Conservation (phyloP, 305 asterid species). For the Plantago rigida region DNA sequence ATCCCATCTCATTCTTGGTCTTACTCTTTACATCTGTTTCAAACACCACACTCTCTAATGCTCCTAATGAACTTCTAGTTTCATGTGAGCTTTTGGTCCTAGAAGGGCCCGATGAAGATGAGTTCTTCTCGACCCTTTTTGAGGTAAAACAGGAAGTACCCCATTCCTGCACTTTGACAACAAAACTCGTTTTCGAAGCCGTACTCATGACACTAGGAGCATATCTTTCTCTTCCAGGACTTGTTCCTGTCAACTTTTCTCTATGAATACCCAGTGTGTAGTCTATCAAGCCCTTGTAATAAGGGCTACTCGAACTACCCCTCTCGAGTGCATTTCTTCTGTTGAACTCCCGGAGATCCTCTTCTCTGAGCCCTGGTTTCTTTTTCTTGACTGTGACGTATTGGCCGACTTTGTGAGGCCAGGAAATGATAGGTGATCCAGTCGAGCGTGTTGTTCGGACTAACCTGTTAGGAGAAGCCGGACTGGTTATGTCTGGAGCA, state of each 20-base stretch:
- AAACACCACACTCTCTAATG: conserved; percentile 12
- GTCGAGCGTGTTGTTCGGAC: conserved; percentile 36
- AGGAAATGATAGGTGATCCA: conserved; percentile 34
- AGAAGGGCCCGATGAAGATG: conserved; percentile 26
- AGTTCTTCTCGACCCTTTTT: conserved; percentile 22
- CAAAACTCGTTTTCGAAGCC: conserved; percentile 41
- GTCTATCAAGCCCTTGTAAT: conserved; percentile 64
- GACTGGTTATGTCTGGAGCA: conserved; percentile 40
- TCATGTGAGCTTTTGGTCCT: conserved; percentile 29
- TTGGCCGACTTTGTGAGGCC: conserved; percentile 36
- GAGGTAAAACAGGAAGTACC: conserved; percentile 35
- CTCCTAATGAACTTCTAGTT: conserved; percentile 22
- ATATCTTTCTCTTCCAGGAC: conserved; percentile 48
- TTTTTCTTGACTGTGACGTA: conserved; percentile 30
- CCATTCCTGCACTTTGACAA: conserved; percentile 39
- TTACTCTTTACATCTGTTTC: conserved; percentile 26
- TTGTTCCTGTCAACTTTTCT: conserved; percentile 35
- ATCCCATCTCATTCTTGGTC: conserved; percentile 27
- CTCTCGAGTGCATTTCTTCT: conserved; percentile 32
- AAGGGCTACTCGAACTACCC: conserved; percentile 46
- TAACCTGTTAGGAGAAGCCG: conserved; percentile 34
- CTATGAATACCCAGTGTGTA: conserved; percentile 39
- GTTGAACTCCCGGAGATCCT: conserved; percentile 28
- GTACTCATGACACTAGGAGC: conserved; percentile 39
- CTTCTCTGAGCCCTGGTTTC: conserved; percentile 17